phyloP scores from a whole-genome alignment of 306 rosid species.

The Herpetospermum pedunculosum region DNA sequence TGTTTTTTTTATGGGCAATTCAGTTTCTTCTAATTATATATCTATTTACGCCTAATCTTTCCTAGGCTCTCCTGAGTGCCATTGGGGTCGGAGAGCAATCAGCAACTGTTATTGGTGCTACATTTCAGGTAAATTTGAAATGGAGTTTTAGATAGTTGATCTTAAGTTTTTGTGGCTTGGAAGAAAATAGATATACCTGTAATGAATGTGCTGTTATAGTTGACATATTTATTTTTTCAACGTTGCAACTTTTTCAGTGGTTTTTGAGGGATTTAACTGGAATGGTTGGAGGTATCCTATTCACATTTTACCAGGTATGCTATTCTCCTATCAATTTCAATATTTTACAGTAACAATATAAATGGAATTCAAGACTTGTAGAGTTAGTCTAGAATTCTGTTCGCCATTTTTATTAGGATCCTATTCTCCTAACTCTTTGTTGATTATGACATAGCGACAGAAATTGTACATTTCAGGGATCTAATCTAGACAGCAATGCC shows the following conservation, averaged over 20 bases:
- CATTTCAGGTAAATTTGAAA: slow-evolving; percentile 67
- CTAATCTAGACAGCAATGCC: slow-evolving; percentile 93
- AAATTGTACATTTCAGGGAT: slow-evolving; percentile 53
- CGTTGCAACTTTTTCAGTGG: slow-evolving; percentile 60
- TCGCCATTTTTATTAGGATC: slow-evolving; percentile 4
- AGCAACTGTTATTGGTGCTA: slow-evolving; percentile 90
- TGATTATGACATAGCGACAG: background rate
- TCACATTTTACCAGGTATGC: slow-evolving; percentile 88
- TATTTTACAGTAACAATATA: background rate
- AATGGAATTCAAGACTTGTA: background rate
- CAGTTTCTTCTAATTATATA: background rate
- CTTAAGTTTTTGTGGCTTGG: slow-evolving; percentile 12
- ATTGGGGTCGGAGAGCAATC: slow-evolving; percentile 98
- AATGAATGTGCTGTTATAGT: background rate
- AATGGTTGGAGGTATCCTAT: slow-evolving; percentile 95
- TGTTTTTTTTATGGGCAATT: background rate
- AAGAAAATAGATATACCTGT: slow-evolving; percentile 1
- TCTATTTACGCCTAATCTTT: background rate
- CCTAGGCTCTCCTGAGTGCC: slow-evolving; percentile 82
- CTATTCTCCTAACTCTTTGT: background rate
- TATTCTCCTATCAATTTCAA: background rate
- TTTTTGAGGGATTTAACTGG: slow-evolving; percentile 95
- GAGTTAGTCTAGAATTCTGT: background rate
- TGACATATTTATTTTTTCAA: slow-evolving; percentile 9
- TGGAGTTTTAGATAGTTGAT: background rate